Base-by-base conservation (phyloP, 73 alveolate genomes). In the Uronychia setigera region DNA sequence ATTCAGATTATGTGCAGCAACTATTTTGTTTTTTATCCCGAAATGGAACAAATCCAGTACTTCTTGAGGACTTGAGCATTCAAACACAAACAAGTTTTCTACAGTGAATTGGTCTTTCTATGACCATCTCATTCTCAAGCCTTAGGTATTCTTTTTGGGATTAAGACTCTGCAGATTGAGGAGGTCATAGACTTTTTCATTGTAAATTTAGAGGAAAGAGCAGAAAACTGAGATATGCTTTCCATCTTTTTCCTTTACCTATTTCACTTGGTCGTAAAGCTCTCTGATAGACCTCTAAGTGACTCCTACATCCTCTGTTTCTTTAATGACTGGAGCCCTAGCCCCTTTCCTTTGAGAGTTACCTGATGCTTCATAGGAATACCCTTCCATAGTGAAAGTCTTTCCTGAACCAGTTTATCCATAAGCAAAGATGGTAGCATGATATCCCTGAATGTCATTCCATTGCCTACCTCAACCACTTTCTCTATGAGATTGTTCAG, bases 1-100 rank as follows among this genome's bases (percentile, higher is more conserved):
- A 88, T 99, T 99, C 81, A 99, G 92, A 86, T 96, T 91, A 91
- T 99, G 99, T 85, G 92, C 99, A 77, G 99, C 89, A 1, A 98
- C 96, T 0, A 99, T 97, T 31, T 99, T 92, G 85, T 95, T 97
- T 82, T 84, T 95, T 59, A 92, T 96, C 30, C 98, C 98, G 78
- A 60, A 80, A 59, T 82, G 74, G 27, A 95, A 94, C 34, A 96
- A 80, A 34, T 82, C 81, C 80, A 91, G 32, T 0, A 88, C 95
- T 33, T 94, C 96, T 5, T 84, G 91, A 11, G 91, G 92, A 59
- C 59, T 84, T 76, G 92, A 83, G 29, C 86, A 77, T 58, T 91
- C 95, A 78, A 82, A 92, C 9, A 89, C 91, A n/a, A 85, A 91
- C 35, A 94, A 76, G 57, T 92, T 92, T 75, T 94, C 98, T 1